phyloP scores from a whole-genome alignment of 805 yeast species.

The Cyberlindnera mississippiensis region DNA sequence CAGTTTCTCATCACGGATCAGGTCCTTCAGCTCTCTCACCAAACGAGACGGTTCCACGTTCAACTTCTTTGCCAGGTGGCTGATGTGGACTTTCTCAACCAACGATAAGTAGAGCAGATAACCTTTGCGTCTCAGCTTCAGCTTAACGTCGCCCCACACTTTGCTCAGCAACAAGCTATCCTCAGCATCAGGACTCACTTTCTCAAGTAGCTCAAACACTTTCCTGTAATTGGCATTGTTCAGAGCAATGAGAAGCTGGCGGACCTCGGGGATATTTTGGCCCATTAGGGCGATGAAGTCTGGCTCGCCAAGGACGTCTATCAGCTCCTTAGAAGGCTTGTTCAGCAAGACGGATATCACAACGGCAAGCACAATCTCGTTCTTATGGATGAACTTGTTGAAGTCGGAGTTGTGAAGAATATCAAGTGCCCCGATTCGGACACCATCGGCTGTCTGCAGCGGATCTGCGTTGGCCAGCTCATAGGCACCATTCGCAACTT shows the following conservation, averaged over 20 bases:
- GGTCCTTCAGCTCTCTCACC: conserved; percentile 16
- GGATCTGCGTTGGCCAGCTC: conserved; percentile 17
- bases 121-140: conserved; percentile 29
- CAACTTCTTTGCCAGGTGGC: conserved; percentile 19
- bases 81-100: conserved; percentile 18
- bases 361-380: conserved; percentile 20
- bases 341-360: conserved; percentile 21
- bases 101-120: conserved; percentile 33
- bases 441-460: conserved; percentile 18
- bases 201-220: conserved; percentile 17
- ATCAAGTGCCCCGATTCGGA: conserved; percentile 17
- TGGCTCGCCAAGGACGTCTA: conserved; percentile 17
- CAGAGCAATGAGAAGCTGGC: conserved; percentile 23
- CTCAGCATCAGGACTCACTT: conserved; percentile 14
- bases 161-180: conserved; percentile 20
- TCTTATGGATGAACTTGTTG: conserved; percentile 20
- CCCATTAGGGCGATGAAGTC: conserved; percentile 22
- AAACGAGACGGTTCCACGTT: conserved; percentile 16
- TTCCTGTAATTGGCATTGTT: conserved; percentile 27
- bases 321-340: conserved; percentile 16
- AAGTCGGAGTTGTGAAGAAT: conserved; percentile 19
- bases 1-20: conserved; percentile 14
- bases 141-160: conserved; percentile 24
- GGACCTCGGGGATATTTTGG: conserved; percentile 19
- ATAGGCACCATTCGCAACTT: conserved; percentile 15